Conservation (phyloP, 1,284 basidiomycete genomes). For the Xerocomus nothofagi region DNA sequence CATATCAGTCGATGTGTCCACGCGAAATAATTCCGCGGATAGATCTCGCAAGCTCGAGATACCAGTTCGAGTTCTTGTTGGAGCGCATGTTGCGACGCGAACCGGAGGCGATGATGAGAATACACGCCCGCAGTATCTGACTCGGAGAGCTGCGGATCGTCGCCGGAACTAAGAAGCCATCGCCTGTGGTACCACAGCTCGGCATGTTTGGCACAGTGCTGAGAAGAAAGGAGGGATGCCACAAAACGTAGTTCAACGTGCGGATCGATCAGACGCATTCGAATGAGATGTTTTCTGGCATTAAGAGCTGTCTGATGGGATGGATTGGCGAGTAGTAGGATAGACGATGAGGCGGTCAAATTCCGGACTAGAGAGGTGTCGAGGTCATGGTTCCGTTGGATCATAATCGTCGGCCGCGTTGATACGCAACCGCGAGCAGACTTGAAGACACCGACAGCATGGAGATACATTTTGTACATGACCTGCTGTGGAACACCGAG, state of each 20-base stretch:
- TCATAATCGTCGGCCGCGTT: neutral
- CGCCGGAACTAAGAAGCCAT: conserved; percentile 50
- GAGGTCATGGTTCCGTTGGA: neutral
- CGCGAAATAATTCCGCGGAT: conserved; percentile 68
- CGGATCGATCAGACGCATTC: conserved; percentile 35
- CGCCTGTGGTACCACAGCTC: conserved; percentile 66
- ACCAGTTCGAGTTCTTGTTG: conserved; percentile 46
- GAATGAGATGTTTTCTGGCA: conserved; percentile 51
- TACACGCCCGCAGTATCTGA: neutral
- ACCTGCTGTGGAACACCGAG: conserved; percentile 65
- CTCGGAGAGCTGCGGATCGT: conserved; percentile 6
- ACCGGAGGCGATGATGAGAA: conserved; percentile 2
- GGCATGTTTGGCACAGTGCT: conserved; percentile 59
- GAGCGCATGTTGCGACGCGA: conserved; percentile 34
- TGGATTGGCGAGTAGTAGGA: conserved; percentile 64
- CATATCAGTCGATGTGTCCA: conserved; percentile 60
- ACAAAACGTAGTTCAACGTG: conserved; percentile 49
- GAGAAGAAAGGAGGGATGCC: conserved; percentile 48
- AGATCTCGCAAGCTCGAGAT: conserved; percentile 51
- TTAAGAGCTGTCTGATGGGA: conserved; percentile 67
- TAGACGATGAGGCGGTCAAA: conserved; percentile 39
- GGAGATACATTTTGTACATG: conserved; percentile 51
- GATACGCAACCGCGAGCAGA: conserved; percentile 8
- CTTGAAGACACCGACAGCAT: conserved; percentile 42
- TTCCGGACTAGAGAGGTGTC: conserved; percentile 4